A percentile compares a stretch with the other conserved stretches of the same genome.
These are phyloP conservation scores for Cyathus striatus DNA, from an alignment of 768 basidiomycete genomes.

Conservation along the genomic window DNA sequence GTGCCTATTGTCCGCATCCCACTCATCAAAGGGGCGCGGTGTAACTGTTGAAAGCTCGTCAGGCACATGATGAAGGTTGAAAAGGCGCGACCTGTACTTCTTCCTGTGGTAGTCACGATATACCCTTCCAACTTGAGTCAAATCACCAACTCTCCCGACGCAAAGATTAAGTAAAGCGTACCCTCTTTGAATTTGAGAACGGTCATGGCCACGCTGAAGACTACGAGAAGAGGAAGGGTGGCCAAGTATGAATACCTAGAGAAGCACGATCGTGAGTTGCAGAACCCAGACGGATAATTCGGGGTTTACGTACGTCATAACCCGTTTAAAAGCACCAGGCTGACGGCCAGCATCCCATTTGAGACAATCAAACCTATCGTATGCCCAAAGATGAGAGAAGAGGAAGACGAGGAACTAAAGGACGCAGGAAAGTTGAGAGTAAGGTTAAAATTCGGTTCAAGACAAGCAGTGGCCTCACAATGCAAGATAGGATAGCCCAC, in stretches of 20 bases:
- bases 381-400: slow-evolving; percentile 72
- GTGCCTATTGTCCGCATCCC: slow-evolving; percentile 35
- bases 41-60: slow-evolving; percentile 31
- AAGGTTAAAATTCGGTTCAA: slow-evolving; percentile 3
- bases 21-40: slow-evolving; percentile 52
- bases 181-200: slow-evolving; percentile 70
- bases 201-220: slow-evolving; percentile 60
- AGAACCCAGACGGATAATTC: neutral
- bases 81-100: slow-evolving; percentile 8
- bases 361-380: slow-evolving; percentile 72
- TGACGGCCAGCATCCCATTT: slow-evolving; percentile 72
- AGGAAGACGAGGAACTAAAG: slow-evolving; percentile 66
- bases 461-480: slow-evolving; percentile 31
- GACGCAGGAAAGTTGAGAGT: slow-evolving; percentile 1
- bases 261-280: neutral
- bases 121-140: neutral
- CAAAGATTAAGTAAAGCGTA: slow-evolving; percentile 8
- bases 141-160: neutral
- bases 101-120: neutral
- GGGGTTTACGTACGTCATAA: slow-evolving; percentile 73
- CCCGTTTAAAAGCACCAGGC: slow-evolving; percentile 80
- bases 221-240: slow-evolving; percentile 58
- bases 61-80: slow-evolving; percentile 4
- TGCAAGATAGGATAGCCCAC: slow-evolving; percentile 66
- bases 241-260: slow-evolving; percentile 74